Percentiles rank a stretch among this genome's conserved stretches.
Evolutionary conservation across 306 rosid species (phyloP).

Genomic region (Cicer judaicum): DNA sequence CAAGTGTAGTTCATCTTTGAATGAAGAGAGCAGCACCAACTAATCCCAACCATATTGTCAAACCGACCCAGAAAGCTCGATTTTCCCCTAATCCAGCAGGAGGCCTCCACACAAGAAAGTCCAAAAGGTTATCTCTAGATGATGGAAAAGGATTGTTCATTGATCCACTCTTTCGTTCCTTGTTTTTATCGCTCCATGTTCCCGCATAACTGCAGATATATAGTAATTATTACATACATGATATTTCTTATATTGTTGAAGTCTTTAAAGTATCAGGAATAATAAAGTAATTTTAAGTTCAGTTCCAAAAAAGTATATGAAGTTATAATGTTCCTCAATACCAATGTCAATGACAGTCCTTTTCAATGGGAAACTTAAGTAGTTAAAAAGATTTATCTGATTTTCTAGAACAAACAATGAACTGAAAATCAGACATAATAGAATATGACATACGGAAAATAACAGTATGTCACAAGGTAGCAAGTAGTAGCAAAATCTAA

Average conservation of each 20-base stretch:
- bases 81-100: constrained; percentile 72
- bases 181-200: constrained; percentile 90
- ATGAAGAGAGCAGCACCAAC: constrained; percentile 83
- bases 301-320: neutral
- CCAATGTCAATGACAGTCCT: constrained; percentile 1
- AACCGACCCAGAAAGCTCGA: constrained; percentile 79
- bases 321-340: neutral
- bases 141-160: constrained; percentile 78
- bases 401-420: constrained; percentile 2
- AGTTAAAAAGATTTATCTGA: constrained; percentile 9
- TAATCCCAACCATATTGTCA: constrained; percentile 87
- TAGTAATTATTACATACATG: constrained; percentile 4
- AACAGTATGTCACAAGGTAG: constrained; percentile 17
- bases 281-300: neutral
- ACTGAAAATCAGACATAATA: neutral
- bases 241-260: neutral
- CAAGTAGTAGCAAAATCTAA: constrained; percentile 10
- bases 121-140: constrained; percentile 72
- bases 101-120: constrained; percentile 90
- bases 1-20: constrained; percentile 59
- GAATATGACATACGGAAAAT: neutral
- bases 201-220: constrained; percentile 73
- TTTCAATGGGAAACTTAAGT: neutral
- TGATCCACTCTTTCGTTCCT: constrained; percentile 58
- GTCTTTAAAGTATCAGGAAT: neutral